Base-by-base conservation (phyloP, 2,329 filamentous ascomycete species). In the Xylaria sp. region DNA sequence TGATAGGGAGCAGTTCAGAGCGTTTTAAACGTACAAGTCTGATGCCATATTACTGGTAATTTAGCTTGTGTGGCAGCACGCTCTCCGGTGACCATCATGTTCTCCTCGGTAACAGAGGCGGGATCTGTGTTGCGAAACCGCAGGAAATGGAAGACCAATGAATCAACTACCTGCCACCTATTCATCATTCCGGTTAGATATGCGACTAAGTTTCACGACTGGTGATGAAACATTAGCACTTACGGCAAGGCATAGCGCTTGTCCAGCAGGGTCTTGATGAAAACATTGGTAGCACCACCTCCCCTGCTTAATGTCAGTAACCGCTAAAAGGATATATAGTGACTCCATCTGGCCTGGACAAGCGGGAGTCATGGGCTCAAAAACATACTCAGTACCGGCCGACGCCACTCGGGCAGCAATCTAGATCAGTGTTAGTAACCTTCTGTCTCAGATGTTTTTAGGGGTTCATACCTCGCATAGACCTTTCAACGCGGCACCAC, bases 171-270 rank as follows among this genome's bases (percentile, higher is more conserved):
- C 78, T 96, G 94, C 80, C 91, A 97, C 14, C 65, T 68, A 8
- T 12, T 59, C 37, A 43, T 63, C 0, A 31, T 37, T 7, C 9
- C 19, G 7, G 17, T 65, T 54, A 67, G 57, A 21, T 17, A 31
- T 8, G 15, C 1, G 15, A 14, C 35, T 28, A 5, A 28, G 15
- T 12, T 28, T n/a, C 12, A 33, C 2, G 37, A 5, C 23, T 17
- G 19, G 21, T 40, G 2, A 35, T 19, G 5, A 17, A 25, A 33
- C 43, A 5, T 0, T 97, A 88, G 56, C 95, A 93, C 79, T 96
- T 91, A 97, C 0, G 94, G 95, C 11, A 99, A 82, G 0, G 95
- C 95, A 71, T 99, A 98, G 75, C 96, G 96, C 85, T 99, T 99
- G 78, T 97, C 94, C 3, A 99, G 82, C 38, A 99, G 84, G 0